Conservation (phyloP, 768 basidiomycete species). For the Boletus rufocinnamomeus region DNA sequence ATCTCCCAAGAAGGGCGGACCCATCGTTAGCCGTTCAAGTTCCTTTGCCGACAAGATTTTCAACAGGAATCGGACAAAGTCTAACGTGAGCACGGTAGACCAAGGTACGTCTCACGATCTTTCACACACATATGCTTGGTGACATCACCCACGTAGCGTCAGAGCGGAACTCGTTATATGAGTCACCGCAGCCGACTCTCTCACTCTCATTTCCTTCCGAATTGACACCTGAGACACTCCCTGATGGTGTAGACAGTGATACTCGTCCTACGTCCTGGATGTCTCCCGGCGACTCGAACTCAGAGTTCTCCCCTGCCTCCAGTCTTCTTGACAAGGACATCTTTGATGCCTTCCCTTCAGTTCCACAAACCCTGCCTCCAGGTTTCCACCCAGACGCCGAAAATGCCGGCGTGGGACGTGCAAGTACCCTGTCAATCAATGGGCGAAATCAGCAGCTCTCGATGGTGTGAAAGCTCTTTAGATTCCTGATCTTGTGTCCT, state of each 20-base stretch:
- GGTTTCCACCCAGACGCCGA: conserved; percentile 24
- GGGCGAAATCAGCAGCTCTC: conserved; percentile 31
- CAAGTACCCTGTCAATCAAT: conserved; percentile 31
- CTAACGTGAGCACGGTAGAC: conserved; percentile 47
- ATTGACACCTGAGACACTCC: conserved; percentile 16
- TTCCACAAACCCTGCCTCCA: conserved; percentile 53
- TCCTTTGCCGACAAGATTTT: conserved; percentile 66
- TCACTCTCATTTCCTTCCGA: conserved; percentile 25
- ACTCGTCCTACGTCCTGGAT: conserved; percentile 48
- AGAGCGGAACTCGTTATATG: conserved; percentile 33
- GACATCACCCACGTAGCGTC: conserved; percentile 4
- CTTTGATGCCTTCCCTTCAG: conserved; percentile 73
- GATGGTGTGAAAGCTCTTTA: conserved; percentile 22
- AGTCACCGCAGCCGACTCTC: conserved; percentile 27
- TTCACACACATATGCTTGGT: background rate
- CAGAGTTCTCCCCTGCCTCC: conserved; percentile 41
- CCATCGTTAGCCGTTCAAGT: conserved; percentile 46
- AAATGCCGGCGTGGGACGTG: conserved; percentile 14
- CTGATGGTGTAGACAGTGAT: conserved; percentile 16
- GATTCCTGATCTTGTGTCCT: conserved; percentile 4
- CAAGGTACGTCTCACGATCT: conserved; percentile 41
- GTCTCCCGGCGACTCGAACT: conserved; percentile 44
- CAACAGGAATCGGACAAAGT: conserved; percentile 54
- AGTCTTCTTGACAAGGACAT: conserved; percentile 55
- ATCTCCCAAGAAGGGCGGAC: conserved; percentile 53